Evolutionary conservation across 2,329 filamentous ascomycete genomes (phyloP).

Genomic region (Didymella pinodella): DNA sequence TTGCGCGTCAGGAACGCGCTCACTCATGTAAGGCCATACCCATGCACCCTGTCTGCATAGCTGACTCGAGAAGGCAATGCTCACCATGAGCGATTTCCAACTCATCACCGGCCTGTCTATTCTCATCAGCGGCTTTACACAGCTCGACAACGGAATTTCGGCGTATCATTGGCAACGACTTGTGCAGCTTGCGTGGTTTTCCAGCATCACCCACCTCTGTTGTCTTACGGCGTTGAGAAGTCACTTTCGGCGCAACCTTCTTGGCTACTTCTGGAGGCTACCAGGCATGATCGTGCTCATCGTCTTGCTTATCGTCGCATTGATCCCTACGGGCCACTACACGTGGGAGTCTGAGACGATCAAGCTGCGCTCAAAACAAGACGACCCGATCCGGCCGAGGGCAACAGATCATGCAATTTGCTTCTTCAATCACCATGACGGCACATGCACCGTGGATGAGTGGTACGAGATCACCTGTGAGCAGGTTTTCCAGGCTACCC

Average conservation of each 20-base stretch:
- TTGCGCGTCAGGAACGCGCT: constrained; percentile 10
- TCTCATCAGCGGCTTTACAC: constrained; percentile 26
- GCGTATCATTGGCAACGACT: constrained; percentile 28
- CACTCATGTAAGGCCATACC: not conserved
- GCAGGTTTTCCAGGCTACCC: constrained; percentile 1
- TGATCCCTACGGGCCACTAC: constrained; percentile 20
- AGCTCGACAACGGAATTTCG: constrained; percentile 24
- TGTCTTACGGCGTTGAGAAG: constrained; percentile 16
- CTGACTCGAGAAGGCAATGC: constrained; percentile 19
- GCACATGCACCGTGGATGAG: not conserved
- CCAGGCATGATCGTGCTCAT: constrained; percentile 18
- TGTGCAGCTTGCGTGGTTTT: constrained; percentile 27
- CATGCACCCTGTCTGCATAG: not conserved
- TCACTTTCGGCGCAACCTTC: constrained; percentile 1
- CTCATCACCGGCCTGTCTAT: constrained; percentile 26
- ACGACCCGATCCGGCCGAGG: constrained; percentile 1
- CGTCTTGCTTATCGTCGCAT: constrained; percentile 16
- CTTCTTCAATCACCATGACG: constrained; percentile 10
- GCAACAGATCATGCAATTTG: constrained; percentile 7
- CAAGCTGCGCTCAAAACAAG: not conserved
- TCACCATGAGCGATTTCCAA: constrained; percentile 27
- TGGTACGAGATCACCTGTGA: not conserved
- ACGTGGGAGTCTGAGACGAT: constrained; percentile 9
- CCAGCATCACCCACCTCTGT: constrained; percentile 22
- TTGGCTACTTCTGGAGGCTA: constrained; percentile 18